These are phyloP conservation scores for Amphirosellinia nigrospora DNA, from an alignment of 495 filamentous ascomycete genomes.

Conservation along the genomic window DNA sequence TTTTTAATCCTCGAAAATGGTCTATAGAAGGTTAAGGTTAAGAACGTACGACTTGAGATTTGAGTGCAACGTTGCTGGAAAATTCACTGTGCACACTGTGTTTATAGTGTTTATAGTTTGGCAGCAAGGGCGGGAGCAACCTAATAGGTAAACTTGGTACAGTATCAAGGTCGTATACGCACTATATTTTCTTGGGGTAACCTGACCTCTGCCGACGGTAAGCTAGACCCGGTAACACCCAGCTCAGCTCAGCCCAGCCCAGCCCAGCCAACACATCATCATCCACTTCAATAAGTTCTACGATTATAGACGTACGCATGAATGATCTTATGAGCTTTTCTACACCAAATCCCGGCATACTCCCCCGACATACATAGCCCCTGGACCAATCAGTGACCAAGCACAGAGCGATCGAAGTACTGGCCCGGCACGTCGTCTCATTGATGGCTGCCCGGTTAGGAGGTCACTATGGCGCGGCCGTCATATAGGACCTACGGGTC, in stretches of 20 bases:
- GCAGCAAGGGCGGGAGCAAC: background rate
- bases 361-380: background rate
- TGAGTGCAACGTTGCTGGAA: background rate
- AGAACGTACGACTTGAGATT: background rate
- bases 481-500: conserved; percentile 45
- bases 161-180: background rate
- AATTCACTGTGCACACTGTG: background rate
- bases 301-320: background rate
- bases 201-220: background rate
- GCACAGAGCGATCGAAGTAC: background rate
- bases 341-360: background rate
- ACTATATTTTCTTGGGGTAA: background rate
- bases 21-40: no score
- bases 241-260: conserved; percentile 8
- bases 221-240: background rate
- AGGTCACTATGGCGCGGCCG: conserved; percentile 44
- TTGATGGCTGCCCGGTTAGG: conserved; percentile 40
- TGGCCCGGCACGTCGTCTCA: conserved; percentile 1
- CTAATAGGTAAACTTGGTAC: background rate
- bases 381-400: background rate
- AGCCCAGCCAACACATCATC: conserved; percentile 12
- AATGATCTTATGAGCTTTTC: background rate
- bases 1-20: no score
- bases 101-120: background rate
- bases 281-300: background rate